phyloP scores from a whole-genome alignment of 495 filamentous ascomycete genomes.

The Annulohypoxylon maeteangense region DNA sequence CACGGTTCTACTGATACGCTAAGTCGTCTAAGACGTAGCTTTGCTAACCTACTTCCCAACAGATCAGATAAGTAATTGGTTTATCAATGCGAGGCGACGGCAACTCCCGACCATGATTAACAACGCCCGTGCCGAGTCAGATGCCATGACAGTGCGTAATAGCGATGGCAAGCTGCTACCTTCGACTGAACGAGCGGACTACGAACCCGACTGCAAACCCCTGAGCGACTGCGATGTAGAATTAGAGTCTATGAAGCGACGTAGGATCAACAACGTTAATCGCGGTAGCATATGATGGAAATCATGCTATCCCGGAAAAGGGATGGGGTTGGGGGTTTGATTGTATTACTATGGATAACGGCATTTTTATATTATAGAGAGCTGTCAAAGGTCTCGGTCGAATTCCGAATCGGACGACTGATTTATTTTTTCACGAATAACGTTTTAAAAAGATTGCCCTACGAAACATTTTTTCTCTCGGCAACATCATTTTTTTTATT shows the following conservation, averaged over 20 bases:
- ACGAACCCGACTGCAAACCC: slow-evolving; percentile 41
- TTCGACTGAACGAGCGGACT: slow-evolving; percentile 44
- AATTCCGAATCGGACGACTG: background rate
- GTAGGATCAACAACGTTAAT: slow-evolving; percentile 27
- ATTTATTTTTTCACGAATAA: slow-evolving; percentile 3
- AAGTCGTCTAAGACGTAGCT: background rate
- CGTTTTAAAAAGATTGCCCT: background rate
- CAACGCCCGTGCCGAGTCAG: slow-evolving; percentile 56
- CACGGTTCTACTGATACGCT: background rate
- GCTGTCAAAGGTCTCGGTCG: background rate
- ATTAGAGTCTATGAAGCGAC: slow-evolving; percentile 21
- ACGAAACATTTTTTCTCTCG: slow-evolving; percentile 9
- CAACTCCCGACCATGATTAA: slow-evolving; percentile 76
- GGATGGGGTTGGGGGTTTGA: background rate
- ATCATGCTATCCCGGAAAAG: background rate
- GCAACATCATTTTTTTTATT: slow-evolving; percentile 4
- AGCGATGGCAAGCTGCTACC: slow-evolving; percentile 35
- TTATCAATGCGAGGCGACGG: slow-evolving; percentile 88
- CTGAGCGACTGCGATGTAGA: slow-evolving; percentile 55
- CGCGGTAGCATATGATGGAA: slow-evolving; percentile 38
- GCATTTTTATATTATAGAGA: slow-evolving; percentile 4
- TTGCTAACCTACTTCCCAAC: slow-evolving; percentile 23
- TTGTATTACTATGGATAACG: slow-evolving; percentile 24
- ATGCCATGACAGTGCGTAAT: slow-evolving; percentile 43
- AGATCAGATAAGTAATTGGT: slow-evolving; percentile 91